Evolutionary conservation across 1,284 basidiomycete genomes (phyloP).

Genomic region (Sporisorium iseilematis-ciliati): DNA sequence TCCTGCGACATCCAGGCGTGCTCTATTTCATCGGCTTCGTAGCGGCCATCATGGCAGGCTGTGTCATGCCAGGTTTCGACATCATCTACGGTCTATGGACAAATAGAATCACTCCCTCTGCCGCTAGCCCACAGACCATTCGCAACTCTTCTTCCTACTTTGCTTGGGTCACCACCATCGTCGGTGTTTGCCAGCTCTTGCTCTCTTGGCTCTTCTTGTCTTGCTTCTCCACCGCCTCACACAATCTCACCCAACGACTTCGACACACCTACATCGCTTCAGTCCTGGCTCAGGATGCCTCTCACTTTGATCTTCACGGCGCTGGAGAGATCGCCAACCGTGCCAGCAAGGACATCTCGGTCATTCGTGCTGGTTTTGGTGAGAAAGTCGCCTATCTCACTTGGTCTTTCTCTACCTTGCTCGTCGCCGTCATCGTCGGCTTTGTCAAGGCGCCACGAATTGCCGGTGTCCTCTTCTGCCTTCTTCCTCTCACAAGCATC

Average conservation of each 20-base stretch:
- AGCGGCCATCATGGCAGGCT: slow-evolving; percentile 54
- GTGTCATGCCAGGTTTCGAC: slow-evolving; percentile 59
- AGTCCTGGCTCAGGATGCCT: slow-evolving; percentile 71
- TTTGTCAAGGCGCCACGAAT: slow-evolving; percentile 70
- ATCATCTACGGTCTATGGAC: slow-evolving; percentile 66
- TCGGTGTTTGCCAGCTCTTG: slow-evolving; percentile 65
- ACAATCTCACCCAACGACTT: slow-evolving; percentile 67
- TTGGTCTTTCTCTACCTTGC: slow-evolving; percentile 67
- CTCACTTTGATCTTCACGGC: slow-evolving; percentile 71
- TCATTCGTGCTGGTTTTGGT: slow-evolving; percentile 70
- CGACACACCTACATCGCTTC: slow-evolving; percentile 70
- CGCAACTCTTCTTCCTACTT: slow-evolving; percentile 50
- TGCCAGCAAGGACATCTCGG: slow-evolving; percentile 70
- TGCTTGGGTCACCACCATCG: slow-evolving; percentile 69
- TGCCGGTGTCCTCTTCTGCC: slow-evolving; percentile 71
- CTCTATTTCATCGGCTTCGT: slow-evolving; percentile 58
- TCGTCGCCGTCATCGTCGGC: slow-evolving; percentile 69
- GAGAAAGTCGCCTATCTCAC: slow-evolving; percentile 71
- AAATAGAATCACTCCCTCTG: slow-evolving; percentile 49
- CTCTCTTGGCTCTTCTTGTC: slow-evolving; percentile 65
- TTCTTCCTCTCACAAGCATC: slow-evolving; percentile 69
- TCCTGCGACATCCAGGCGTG: slow-evolving; percentile 56
- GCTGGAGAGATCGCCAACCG: slow-evolving; percentile 71
- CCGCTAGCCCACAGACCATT: slow-evolving; percentile 41
- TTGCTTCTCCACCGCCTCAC: slow-evolving; percentile 67